A percentile compares a stretch with the other conserved stretches of the same genome.
phyloP scores from a whole-genome alignment of 192 early-diverging fungal species.

The Gorgonomyces haynaldii region DNA sequence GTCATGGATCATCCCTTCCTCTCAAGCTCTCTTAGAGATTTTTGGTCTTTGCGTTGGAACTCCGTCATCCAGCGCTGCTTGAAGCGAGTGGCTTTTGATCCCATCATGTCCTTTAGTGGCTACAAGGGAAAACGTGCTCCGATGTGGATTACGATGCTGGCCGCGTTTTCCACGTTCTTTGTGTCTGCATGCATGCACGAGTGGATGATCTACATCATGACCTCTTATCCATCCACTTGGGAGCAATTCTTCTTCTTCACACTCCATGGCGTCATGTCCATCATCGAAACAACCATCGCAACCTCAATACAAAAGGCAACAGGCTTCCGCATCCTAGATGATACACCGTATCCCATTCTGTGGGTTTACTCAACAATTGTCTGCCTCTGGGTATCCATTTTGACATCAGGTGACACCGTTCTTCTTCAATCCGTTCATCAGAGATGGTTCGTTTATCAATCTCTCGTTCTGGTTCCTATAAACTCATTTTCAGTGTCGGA shows the following conservation, averaged over 20 bases:
- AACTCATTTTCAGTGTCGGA: no score
- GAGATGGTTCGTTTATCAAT: no score
- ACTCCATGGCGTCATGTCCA: not conserved
- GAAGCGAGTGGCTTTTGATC: conserved; percentile 1
- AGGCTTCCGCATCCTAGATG: no score
- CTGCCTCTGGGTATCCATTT: no score
- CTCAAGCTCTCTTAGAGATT: conserved; percentile 3
- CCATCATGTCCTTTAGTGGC: not conserved
- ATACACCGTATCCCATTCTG: no score
- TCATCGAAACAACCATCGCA: no score
- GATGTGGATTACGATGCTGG: not conserved
- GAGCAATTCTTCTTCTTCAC: conserved; percentile 4
- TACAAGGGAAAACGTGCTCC: not conserved
- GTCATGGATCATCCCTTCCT: conserved; percentile 5
- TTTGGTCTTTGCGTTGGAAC: conserved; percentile 6
- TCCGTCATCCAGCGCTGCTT: conserved; percentile 1
- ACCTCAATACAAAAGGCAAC: no score
- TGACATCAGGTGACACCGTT: no score
- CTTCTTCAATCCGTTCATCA: no score
- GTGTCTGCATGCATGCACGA: conserved; percentile 5
- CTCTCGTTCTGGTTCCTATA: no score
- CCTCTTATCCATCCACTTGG: not conserved
- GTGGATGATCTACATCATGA: conserved; percentile 1
- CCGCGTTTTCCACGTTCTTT: not conserved
- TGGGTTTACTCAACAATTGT: no score